phyloP scores from a whole-genome alignment of 495 filamentous ascomycete genomes.

The Penicillium daleae region DNA sequence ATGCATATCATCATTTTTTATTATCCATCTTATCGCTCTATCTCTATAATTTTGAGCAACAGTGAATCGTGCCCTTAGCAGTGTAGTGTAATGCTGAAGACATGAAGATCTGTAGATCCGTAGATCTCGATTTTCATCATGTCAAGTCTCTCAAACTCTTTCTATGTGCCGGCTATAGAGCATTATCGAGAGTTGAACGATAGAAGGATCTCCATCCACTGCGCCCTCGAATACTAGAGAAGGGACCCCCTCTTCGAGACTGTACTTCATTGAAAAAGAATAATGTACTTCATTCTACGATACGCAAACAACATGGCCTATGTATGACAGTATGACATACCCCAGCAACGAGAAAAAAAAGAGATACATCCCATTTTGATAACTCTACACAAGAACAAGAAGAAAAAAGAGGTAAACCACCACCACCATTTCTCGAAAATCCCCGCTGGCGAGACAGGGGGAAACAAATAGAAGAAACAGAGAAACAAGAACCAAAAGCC shows the following conservation, averaged over 20 bases:
- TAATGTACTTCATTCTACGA: background rate
- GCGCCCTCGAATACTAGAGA: too few relatives aligned
- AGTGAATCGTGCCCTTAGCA: too few relatives aligned
- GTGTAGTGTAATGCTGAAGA: too few relatives aligned
- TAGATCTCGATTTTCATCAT: too few relatives aligned
- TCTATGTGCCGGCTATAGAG: background rate
- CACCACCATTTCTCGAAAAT: background rate
- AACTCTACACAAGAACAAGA: conserved; percentile 3
- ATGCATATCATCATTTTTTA: background rate
- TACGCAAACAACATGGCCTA: background rate
- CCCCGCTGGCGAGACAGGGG: conserved; percentile 6
- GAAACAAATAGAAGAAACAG: background rate
- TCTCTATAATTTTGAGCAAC: too few relatives aligned
- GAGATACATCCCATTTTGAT: conserved; percentile 9
- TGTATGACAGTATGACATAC: background rate
- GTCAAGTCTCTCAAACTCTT: background rate
- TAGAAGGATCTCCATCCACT: background rate
- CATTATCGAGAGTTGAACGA: too few relatives aligned
- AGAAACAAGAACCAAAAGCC: conserved; percentile 3
- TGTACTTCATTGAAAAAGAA: background rate
- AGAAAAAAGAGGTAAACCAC: conserved; percentile 4
- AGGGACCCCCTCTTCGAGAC: too few relatives aligned
- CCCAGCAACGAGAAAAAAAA: background rate
- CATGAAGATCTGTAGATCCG: too few relatives aligned
- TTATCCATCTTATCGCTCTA: too few relatives aligned